Base-by-base conservation (phyloP, 345 rosid genomes). In the Arabidopsis suecica region DNA sequence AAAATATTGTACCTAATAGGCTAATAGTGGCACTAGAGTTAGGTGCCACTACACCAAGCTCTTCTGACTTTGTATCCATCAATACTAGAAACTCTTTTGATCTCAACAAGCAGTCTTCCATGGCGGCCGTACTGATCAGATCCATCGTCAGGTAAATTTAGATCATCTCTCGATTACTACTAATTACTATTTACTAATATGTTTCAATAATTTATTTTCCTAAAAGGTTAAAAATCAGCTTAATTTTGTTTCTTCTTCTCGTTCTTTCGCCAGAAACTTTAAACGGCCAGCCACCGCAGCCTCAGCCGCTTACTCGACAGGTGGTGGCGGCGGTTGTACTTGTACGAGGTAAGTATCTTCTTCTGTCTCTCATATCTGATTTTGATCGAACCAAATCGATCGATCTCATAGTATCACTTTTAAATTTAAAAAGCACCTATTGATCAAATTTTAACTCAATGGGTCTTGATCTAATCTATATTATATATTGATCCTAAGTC, bases 221-320 rank as follows among this genome's bases (percentile, higher is more conserved):
- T 7, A 14, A 68, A 47, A 1, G 18, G 0, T 38, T 37, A 5
- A 14, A 48, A 14, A 2, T 25, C 38, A n/a, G 40, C 10, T 9
- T 38, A 12, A 23, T n/a, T 10, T 50, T 16, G 33, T 50, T 50
- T 28, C 10, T 65, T 57, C 8, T 37, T 56, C 33, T 60, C 23
- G 53, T 61, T 61, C 33, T 61, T 36, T 69, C 22, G 49, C 2
- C 14, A 76, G 79, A 69, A n/a, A 12, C 33, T 33, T 54, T 23
- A 61, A 61, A n/a, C 49, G 64, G 20, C 49, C 74, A 76, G 45
- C 53, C 42, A 22, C 65, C 18, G 42, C 33, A 16, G 75, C 55
- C 40, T 62, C 47, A 45, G 74, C 73, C 56, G 49, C 74, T 69
- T 76, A 53, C 64, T 61, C 69, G 3, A 76, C 79, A 23, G 2